Base-by-base conservation (phyloP, 2,329 filamentous ascomycete species). In the Ascosphaera apis region DNA sequence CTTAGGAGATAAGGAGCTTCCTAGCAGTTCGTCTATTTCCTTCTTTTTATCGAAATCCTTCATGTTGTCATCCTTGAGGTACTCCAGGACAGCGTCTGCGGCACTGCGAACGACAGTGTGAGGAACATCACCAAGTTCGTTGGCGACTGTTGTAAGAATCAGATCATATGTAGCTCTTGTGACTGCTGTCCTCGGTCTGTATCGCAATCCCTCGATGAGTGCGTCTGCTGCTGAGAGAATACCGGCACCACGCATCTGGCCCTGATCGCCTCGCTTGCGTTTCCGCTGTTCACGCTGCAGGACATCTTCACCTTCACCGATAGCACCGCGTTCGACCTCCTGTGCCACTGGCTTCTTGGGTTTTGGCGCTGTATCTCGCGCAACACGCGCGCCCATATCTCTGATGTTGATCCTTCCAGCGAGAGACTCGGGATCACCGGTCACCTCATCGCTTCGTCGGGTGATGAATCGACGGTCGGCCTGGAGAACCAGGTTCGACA, bases 401-500 rank as follows among this genome's bases (percentile, higher is more conserved):
- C 73, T 72, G 49, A 98, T 86, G 46, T 79, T 86, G 54, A 98
- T 75, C 47, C 84, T 77, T 37, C 88, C 88, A 39, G 88, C 91
- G 40, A 98, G 72, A 39, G 91, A 98, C 62, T 98, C 88, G 36
- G 88, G 91, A 55, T 98, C 88, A 48, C 88, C 88, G 36, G 86
- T 95, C 43, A 82, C 76, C 62, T 98, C 91, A 59, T 98, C 86
- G 47, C 76, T 83, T 49, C 83, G 75, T 55, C 88, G 75, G 44
- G 82, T 82, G 48, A 91, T 77, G 55, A 98, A 95, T 49, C 88
- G 77, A 62, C 84, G 77, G 65, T 98, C 88, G 63, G 83, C 84
- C 79, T 98, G 88, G 72, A 98, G 81, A 54, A 98, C 88, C 82
- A 98, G 77, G 73, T 98, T 98, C 63, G 88, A 98, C 88, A 98